phyloP scores from a whole-genome alignment of 2,329 filamentous ascomycete genomes.

The Fusarium sp. region DNA sequence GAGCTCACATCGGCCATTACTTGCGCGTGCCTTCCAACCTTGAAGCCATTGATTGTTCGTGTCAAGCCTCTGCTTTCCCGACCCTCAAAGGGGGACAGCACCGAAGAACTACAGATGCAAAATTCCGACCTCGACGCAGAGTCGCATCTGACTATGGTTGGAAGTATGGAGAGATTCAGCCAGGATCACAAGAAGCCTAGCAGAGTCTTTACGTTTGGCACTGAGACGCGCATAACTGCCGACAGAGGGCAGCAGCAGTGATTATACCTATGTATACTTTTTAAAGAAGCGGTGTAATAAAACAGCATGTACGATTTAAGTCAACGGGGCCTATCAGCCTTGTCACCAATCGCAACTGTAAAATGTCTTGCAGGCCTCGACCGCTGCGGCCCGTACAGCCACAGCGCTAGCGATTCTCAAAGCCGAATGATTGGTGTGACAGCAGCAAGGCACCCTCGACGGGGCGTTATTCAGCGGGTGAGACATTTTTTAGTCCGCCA shows the following conservation, averaged over 20 bases:
- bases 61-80: not conserved
- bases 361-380: not conserved
- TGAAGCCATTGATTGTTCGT: slow-evolving; percentile 19
- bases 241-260: too few relatives aligned
- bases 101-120: not conserved
- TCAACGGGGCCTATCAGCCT: too few relatives aligned
- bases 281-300: too few relatives aligned
- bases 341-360: not conserved
- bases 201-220: slow-evolving; percentile 12
- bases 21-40: slow-evolving; percentile 38
- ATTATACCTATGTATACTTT: too few relatives aligned
- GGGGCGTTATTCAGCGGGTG: not conserved
- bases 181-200: not conserved
- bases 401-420: slow-evolving; percentile 5
- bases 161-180: not conserved
- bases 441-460: slow-evolving; percentile 1
- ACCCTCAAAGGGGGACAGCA: not conserved
- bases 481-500: not conserved
- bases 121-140: not conserved
- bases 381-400: slow-evolving; percentile 3
- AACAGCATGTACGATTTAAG: too few relatives aligned
- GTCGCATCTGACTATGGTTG: not conserved
- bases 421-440: not conserved
- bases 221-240: slow-evolving; percentile 10
- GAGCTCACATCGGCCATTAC: slow-evolving; percentile 32